phyloP scores from a whole-genome alignment of 1,139 yeast species.

The Wickerhamomyces sp. region DNA sequence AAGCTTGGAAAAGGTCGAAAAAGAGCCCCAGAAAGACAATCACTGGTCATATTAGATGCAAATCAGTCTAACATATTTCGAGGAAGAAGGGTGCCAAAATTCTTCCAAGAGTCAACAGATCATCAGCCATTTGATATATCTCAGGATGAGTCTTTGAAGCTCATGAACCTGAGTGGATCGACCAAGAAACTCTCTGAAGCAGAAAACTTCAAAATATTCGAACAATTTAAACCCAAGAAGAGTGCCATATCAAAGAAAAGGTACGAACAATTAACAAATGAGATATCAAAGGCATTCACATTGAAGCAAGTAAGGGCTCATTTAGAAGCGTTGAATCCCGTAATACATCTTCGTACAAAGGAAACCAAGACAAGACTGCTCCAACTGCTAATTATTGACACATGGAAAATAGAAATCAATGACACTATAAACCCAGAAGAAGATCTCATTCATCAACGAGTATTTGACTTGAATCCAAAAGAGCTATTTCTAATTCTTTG shows the following conservation, averaged over 20 bases:
- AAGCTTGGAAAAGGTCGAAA: constrained; percentile 20
- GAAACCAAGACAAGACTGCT: constrained; percentile 22
- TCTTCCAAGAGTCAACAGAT: neutral
- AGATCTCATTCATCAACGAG: constrained; percentile 33
- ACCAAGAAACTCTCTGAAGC: constrained; percentile 20
- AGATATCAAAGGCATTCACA: constrained; percentile 26
- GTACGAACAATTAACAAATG: constrained; percentile 24
- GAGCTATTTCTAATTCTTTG: constrained; percentile 34
- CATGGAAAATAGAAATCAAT: constrained; percentile 39
- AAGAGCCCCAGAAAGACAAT: constrained; percentile 19
- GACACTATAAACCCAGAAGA: constrained; percentile 31
- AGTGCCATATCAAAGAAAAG: constrained; percentile 24
- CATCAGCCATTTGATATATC: neutral
- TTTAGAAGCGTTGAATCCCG: constrained; percentile 16
- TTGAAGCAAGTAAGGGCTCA: constrained; percentile 27
- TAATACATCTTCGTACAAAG: constrained; percentile 6
- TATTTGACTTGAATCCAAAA: constrained; percentile 34
- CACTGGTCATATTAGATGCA: constrained; percentile 20
- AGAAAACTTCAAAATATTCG: constrained; percentile 27
- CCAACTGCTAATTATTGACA: constrained; percentile 29
- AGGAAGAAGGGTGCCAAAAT: constrained; percentile 1
- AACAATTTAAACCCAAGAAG: constrained; percentile 26
- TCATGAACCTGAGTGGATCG: constrained; percentile 3
- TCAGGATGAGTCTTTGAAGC: neutral
- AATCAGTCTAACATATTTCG: constrained; percentile 14